These are phyloP conservation scores for Amylocystis lapponica DNA, from an alignment of 768 basidiomycete species.

Conservation along the genomic window DNA sequence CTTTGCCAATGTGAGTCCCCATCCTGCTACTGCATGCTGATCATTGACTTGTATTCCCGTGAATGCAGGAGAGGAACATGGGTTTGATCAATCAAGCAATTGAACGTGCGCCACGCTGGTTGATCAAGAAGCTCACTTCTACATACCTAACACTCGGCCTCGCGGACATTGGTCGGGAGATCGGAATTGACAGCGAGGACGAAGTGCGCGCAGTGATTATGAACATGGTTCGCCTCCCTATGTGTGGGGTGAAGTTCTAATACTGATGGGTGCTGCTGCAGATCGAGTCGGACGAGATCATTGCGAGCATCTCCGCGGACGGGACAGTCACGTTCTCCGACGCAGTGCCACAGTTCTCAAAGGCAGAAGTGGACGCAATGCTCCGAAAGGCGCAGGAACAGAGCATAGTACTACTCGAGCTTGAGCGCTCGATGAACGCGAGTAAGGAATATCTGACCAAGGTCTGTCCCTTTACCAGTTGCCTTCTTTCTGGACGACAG, in stretches of 20 bases:
- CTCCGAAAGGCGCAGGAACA: constrained; percentile 54
- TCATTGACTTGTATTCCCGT: neutral
- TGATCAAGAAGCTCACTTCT: constrained; percentile 71
- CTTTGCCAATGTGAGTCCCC: constrained; percentile 52
- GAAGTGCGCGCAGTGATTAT: constrained; percentile 56
- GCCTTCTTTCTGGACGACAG: neutral
- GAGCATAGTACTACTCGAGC: constrained; percentile 35
- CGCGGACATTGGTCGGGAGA: constrained; percentile 57
- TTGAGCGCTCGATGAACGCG: constrained; percentile 53
- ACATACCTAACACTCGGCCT: constrained; percentile 80
- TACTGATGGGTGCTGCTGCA: no score
- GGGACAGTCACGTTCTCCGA: constrained; percentile 71
- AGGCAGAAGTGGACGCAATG: constrained; percentile 54
- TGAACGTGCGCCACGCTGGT: constrained; percentile 68
- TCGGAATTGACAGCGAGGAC: constrained; percentile 45
- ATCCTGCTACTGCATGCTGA: no score
- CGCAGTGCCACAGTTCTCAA: constrained; percentile 50
- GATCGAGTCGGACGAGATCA: constrained; percentile 70
- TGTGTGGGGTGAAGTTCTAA: neutral
- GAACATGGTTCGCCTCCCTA: constrained; percentile 58
- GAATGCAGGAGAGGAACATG: constrained; percentile 57
- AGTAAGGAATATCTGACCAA: constrained; percentile 72
- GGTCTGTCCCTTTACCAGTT: constrained; percentile 39
- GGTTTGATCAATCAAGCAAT: constrained; percentile 68
- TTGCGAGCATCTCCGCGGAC: constrained; percentile 58